A percentile compares a stretch with the other conserved stretches of the same genome.
These are phyloP conservation scores for Flaveria linearis DNA, from an alignment of 129 eudicot genomes.

Conservation along the genomic window DNA sequence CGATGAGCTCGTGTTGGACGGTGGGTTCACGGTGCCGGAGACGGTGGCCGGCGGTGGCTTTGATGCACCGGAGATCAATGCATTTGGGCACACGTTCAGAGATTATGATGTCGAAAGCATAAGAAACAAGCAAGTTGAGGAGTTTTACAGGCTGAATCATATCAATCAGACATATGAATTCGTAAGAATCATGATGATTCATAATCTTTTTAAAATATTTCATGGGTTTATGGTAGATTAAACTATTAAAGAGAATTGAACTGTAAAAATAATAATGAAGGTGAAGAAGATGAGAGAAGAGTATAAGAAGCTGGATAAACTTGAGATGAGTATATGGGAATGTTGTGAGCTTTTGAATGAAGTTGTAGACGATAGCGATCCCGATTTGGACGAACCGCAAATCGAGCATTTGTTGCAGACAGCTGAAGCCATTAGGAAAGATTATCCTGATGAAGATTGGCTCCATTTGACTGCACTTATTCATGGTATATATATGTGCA, in stretches of 20 bases:
- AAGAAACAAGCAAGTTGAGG: conserved; percentile 71
- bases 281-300: conserved; percentile 81
- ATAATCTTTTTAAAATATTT: neutral
- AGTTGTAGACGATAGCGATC: conserved; percentile 92
- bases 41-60: conserved; percentile 43
- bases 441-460: conserved; percentile 93
- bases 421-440: conserved; percentile 88
- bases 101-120: conserved; percentile 64
- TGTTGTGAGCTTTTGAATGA: conserved; percentile 83
- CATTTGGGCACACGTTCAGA: conserved; percentile 83
- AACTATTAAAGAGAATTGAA: neutral
- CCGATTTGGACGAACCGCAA: conserved; percentile 90
- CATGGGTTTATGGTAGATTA: neutral
- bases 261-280: conserved; percentile 32
- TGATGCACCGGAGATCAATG: conserved; percentile 73
- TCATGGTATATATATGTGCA: conserved; percentile 58
- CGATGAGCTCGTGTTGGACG: conserved; percentile 63
- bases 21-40: conserved; percentile 56
- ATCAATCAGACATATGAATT: conserved; percentile 78
- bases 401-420: conserved; percentile 91
- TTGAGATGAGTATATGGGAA: conserved; percentile 95
- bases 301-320: conserved; percentile 61
- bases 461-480: conserved; percentile 84
- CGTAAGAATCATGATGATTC: conserved; percentile 45
- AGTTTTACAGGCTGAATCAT: conserved; percentile 70